These are phyloP conservation scores for Candida mesenterica DNA, from an alignment of 1,139 yeast genomes.

Conservation along the genomic window DNA sequence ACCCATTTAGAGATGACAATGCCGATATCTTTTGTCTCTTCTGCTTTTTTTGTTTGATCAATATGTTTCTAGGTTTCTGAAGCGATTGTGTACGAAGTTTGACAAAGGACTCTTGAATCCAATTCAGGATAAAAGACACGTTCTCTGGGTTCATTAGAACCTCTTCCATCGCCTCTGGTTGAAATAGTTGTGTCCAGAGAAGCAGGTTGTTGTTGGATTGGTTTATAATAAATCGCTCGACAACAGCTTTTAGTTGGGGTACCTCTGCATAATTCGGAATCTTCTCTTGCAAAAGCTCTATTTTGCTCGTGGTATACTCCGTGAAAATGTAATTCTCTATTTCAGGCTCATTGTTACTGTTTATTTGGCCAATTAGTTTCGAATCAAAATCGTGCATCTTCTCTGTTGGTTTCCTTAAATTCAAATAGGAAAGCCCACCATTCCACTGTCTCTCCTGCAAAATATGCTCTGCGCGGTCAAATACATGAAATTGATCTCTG, in stretches of 20 bases:
- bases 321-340: constrained; percentile 1
- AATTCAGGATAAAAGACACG: constrained; percentile 29
- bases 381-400: no score
- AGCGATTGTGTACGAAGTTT: constrained; percentile 34
- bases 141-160: constrained; percentile 31
- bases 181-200: constrained; percentile 46
- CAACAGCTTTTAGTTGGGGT: constrained; percentile 23
- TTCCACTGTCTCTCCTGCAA: background rate
- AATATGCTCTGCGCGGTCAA: background rate
- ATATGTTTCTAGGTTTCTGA: constrained; percentile 30
- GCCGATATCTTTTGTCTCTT: constrained; percentile 17
- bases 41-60: constrained; percentile 18
- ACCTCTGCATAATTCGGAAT: constrained; percentile 14
- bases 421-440: background rate
- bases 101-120: constrained; percentile 52
- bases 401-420: background rate
- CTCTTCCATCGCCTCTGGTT: constrained; percentile 37
- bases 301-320: background rate
- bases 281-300: constrained; percentile 9
- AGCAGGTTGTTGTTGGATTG: constrained; percentile 7
- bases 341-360: background rate
- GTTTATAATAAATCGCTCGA: constrained; percentile 16
- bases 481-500: constrained; percentile 18
- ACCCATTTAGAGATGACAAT: constrained; percentile 20
- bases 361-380: no score